These are phyloP conservation scores for Eucalyptus melliodora DNA, from an alignment of 345 rosid species.

Conservation along the genomic window DNA sequence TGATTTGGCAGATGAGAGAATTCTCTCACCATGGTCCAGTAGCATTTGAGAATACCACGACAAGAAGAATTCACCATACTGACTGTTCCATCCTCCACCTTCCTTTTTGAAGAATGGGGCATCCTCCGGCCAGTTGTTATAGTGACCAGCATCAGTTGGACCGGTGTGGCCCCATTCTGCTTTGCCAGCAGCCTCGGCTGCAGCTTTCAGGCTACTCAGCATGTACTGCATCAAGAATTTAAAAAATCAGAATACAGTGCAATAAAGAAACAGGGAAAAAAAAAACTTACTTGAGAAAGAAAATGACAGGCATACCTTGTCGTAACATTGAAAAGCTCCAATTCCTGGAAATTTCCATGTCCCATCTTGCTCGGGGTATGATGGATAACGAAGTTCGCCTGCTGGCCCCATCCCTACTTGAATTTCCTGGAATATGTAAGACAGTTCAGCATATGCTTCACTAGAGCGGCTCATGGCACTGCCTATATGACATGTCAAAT, in stretches of 20 bases:
- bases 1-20: slow-evolving; percentile 51
- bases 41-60: slow-evolving; percentile 89
- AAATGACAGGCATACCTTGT: slow-evolving; percentile 35
- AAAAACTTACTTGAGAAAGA: neutral
- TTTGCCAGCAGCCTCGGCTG: slow-evolving; percentile 80
- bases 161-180: slow-evolving; percentile 96
- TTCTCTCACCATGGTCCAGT: slow-evolving; percentile 72
- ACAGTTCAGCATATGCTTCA: neutral
- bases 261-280: neutral
- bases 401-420: slow-evolving; percentile 99
- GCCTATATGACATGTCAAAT: neutral
- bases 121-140: slow-evolving; percentile 98
- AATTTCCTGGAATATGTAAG: slow-evolving; percentile 45
- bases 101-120: slow-evolving; percentile 73
- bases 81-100: slow-evolving; percentile 73
- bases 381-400: slow-evolving; percentile 91
- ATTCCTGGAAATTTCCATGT: slow-evolving; percentile 95
- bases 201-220: slow-evolving; percentile 72
- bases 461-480: neutral
- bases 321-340: slow-evolving; percentile 97
- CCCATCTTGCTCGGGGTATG: slow-evolving; percentile 80
- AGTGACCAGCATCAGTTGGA: slow-evolving; percentile 91
- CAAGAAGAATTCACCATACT: slow-evolving; percentile 88
- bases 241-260: neutral
- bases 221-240: slow-evolving; percentile 46